Evolutionary conservation across 2,329 filamentous ascomycete genomes (phyloP), one percentile per base, ranked within the genome.

Genomic region (Hansfordia pulvinata): DNA sequence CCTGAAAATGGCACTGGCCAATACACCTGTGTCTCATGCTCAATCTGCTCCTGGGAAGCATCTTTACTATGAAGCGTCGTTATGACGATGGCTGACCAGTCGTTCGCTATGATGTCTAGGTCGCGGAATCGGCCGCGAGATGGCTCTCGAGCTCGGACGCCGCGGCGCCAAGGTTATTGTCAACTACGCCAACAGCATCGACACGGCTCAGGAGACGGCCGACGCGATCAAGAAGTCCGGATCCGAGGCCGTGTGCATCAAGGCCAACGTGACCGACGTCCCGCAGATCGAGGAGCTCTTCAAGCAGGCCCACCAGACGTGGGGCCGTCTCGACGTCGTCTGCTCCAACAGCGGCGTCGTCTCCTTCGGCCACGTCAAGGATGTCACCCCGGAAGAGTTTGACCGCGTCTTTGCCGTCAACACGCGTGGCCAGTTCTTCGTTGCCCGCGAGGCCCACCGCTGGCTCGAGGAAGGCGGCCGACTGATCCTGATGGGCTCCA

Each of bases 401-500:
- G 75, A 81, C 49, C 70, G 75, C 34, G 73, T 79, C 37, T 77
- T 80, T 58, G 62, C 58, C 54, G 53, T 79, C 47, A 80, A 80
- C 53, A 66, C 74, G 6, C 59, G 72, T 7, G 75, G 73, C 20
- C 75, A 79, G 51, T 80, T 79, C 60, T 79, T 81, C 52, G 73
- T 80, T 25, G 75, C 74, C 18, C 70, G 74, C 42, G 69, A 76
- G 34, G 76, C 76, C 23, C 76, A 77, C 60, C 74, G 75, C 52
- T 56, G 77, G 49, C 63, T 82, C 29, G 68, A 76, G 54, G 54
- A 71, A 19, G 70, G 74, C 30, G 77, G 78, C 25, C 65, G 77
- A 22, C 58, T 84, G 39, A 76, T 85, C 50, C 60, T 85, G 37
- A 84, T 80, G 71, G 70, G 66, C 17, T 76, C 68, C 31, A 82